phyloP scores from a whole-genome alignment of 768 basidiomycete species.

The Pleurotus sapidus region DNA sequence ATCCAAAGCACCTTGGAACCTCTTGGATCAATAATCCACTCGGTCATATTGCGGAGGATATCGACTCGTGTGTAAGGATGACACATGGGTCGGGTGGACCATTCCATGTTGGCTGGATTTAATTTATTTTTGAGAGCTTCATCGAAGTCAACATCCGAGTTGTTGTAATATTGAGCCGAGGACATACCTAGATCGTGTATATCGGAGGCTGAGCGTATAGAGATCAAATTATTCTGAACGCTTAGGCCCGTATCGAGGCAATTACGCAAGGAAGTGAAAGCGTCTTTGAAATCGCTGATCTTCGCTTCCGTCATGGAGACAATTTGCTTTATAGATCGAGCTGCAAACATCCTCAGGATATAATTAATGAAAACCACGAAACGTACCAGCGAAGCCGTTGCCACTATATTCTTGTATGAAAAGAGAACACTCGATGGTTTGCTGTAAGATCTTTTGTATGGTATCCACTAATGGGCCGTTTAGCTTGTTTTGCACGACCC shows the following conservation, averaged over 20 bases:
- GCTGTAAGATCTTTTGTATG: slow-evolving; percentile 20
- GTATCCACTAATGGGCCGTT: too few relatives aligned
- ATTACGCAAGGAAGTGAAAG: too few relatives aligned
- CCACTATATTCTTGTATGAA: slow-evolving; percentile 33
- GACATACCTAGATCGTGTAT: neutral
- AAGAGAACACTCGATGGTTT: slow-evolving; percentile 33
- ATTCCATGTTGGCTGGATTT: slow-evolving; percentile 3
- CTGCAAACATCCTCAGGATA: neutral
- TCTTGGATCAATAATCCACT: slow-evolving; percentile 1
- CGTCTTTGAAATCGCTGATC: too few relatives aligned
- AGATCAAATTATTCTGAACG: neutral
- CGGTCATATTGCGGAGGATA: neutral
- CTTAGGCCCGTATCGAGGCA: neutral
- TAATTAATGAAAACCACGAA: neutral
- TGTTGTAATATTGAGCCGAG: neutral
- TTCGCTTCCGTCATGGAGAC: neutral
- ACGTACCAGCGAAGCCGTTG: slow-evolving; percentile 27
- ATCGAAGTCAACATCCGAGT: neutral
- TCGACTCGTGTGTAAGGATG: slow-evolving; percentile 2
- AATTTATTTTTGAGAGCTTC: neutral
- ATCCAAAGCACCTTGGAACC: slow-evolving; percentile 15
- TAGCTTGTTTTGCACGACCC: too few relatives aligned
- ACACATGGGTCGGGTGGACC: neutral
- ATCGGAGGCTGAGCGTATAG: neutral
- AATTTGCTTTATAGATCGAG: neutral